Percentiles rank a stretch among this genome's conserved stretches.
phyloP scores from a whole-genome alignment of 345 rosid species.

The Tarenaya hassleriana region DNA sequence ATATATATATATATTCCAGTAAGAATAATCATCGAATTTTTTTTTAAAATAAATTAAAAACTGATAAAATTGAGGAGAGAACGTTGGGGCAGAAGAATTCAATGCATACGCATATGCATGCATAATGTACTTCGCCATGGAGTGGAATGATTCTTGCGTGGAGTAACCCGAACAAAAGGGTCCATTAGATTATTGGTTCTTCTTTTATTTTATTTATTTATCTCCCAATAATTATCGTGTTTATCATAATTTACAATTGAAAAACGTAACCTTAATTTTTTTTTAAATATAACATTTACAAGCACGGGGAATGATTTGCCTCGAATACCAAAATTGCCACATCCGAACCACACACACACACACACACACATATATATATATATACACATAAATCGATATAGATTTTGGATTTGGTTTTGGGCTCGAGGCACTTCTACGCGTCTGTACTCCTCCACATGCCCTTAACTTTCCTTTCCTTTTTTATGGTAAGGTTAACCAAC shows the following conservation, averaged over 20 bases:
- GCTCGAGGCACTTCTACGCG: constrained; percentile 26
- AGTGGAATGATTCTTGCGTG: constrained; percentile 53
- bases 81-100: constrained; percentile 21
- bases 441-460: constrained; percentile 18
- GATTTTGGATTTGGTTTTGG: constrained; percentile 21
- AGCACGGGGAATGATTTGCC: constrained; percentile 36
- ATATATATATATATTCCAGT: too few species aligned
- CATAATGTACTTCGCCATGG: constrained; percentile 23
- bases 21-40: too few species aligned
- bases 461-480: constrained; percentile 1
- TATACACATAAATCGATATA: constrained; percentile 14
- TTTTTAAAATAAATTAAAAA: too few species aligned
- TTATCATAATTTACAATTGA: neutral
- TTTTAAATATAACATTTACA: constrained; percentile 12
- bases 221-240: neutral
- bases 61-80: constrained; percentile 6
- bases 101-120: constrained; percentile 15
- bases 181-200: constrained; percentile 19
- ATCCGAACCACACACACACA: constrained; percentile 12
- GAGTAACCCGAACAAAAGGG: constrained; percentile 29
- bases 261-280: neutral
- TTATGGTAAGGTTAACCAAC: neutral
- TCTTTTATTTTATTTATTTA: neutral
- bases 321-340: constrained; percentile 22
- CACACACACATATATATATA: constrained; percentile 12